Evolutionary conservation across 176 grass and related monocot genomes (phyloP).

Genomic region (Urochloa ruziziensis): DNA sequence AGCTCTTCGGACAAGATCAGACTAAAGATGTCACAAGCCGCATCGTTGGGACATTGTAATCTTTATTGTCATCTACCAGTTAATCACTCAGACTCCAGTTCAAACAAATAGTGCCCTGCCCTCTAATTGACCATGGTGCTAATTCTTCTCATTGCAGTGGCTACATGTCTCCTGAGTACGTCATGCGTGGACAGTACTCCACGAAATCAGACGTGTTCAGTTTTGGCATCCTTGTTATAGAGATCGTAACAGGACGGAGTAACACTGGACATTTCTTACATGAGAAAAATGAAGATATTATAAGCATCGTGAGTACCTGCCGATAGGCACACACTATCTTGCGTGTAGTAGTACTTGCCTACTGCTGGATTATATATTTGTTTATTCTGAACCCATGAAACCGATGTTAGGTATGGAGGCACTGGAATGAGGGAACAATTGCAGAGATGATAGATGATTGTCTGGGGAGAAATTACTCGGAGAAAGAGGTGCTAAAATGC

Average conservation of each 20-base stretch:
- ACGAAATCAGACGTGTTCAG: constrained; percentile 62
- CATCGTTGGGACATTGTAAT: constrained; percentile 36
- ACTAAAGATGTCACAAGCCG: constrained; percentile 18
- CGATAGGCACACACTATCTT: background rate
- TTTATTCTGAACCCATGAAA: background rate
- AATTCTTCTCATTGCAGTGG: constrained; percentile 21
- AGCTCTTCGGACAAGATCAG: constrained; percentile 33
- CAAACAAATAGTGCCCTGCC: background rate
- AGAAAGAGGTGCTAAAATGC: constrained; percentile 25
- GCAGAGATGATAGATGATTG: constrained; percentile 31
- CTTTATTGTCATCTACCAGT: background rate
- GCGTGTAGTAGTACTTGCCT: too few relatives aligned
- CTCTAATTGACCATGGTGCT: background rate
- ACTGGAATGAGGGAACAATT: constrained; percentile 41
- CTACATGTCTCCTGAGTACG: constrained; percentile 46
- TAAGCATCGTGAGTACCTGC: constrained; percentile 34
- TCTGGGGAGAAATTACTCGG: constrained; percentile 14
- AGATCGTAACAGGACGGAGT: constrained; percentile 50
- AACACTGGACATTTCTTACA: background rate
- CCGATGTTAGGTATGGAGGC: constrained; percentile 43
- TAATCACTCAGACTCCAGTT: background rate
- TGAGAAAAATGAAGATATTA: constrained; percentile 39
- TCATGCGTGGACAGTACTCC: constrained; percentile 53
- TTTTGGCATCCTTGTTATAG: constrained; percentile 55
- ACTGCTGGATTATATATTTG: background rate